Evolutionary conservation across 768 basidiomycete species (phyloP), one percentile per base, ranked within the genome.

Genomic region (Amanita brunnescens): DNA sequence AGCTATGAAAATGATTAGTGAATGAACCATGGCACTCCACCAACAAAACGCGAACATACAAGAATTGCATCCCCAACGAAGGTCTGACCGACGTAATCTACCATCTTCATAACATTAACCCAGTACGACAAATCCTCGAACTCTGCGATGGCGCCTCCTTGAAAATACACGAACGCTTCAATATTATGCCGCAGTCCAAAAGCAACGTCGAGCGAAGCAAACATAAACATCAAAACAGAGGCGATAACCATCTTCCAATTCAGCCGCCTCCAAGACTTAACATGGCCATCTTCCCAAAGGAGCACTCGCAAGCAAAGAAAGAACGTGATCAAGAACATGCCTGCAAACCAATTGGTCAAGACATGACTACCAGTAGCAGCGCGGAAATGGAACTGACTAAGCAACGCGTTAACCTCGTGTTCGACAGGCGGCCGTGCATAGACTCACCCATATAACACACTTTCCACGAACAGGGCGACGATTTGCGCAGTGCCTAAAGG

Each of bases 101-200:
- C 69, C 60, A 71, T 68, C 55, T 69, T 69, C 64, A 75, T 67
- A 7, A 74, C 70, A 51, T 69, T 70, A 16, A 73, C 59, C 72
- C 70, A 70, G 41, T 66, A 57, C 0, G 66, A 65, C 1, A 68
- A 70, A 43, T 68, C 45, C 13, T 62, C 56, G 48, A 75, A 71
- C 9, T 59, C 59, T 34, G 64, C 64, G 6, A 59, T 63, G 0
- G 73, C 61, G 38, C 66, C 61, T 2, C 66, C 68, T 6, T 57
- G 43, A 48, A 63, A 66, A 23, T 59, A 62, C n/a, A 75, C 60
- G 49, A 73, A 74, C 0, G 69, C 71, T 16, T 71, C 65, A 12
- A 77, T 57, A 51, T 71, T 70, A 53, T 71, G 70, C 14, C 65
- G 65, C 5, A 75, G 59, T 32, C 68, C 66, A 46, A 73, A 70